phyloP scores from a whole-genome alignment of 164 flowering plant genomes.

The Macadamia integrifolia region DNA sequence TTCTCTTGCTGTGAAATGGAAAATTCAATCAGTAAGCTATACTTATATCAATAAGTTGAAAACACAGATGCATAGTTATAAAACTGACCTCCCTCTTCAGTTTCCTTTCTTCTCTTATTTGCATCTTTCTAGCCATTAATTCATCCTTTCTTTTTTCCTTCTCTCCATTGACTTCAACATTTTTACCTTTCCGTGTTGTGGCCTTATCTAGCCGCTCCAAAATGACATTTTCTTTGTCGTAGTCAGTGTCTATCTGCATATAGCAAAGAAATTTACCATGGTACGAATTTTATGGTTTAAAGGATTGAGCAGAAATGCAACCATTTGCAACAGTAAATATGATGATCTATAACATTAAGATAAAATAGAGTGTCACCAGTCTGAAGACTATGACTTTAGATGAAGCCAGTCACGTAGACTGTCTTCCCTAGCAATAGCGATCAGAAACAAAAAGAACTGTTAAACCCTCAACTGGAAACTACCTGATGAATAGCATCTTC shows the following conservation, averaged over 20 bases:
- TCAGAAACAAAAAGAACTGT: no score
- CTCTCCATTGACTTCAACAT: constrained; percentile 11
- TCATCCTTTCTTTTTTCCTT: constrained; percentile 23
- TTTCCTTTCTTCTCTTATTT: constrained; percentile 60
- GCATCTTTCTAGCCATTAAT: constrained; percentile 31
- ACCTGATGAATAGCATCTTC: constrained; percentile 29
- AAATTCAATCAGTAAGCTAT: constrained; percentile 1
- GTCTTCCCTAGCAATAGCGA: no score
- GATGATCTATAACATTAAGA: no score
- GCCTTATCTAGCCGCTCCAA: constrained; percentile 22
- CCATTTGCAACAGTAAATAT: background rate
- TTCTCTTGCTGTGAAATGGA: constrained; percentile 60
- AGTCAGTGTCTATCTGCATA: constrained; percentile 21
- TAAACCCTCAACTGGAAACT: background rate
- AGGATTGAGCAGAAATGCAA: background rate
- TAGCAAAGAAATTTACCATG: constrained; percentile 5
- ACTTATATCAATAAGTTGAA: constrained; percentile 3
- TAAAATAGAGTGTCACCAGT: no score
- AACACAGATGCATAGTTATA: background rate
- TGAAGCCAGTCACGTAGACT: no score
- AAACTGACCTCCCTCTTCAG: constrained; percentile 56
- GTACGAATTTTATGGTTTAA: background rate
- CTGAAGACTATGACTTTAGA: no score
- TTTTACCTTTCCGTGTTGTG: constrained; percentile 15
- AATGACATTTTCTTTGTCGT: constrained; percentile 24